Evolutionary conservation across 306 rosid genomes (phyloP).

Genomic region (Cicer judaicum): DNA sequence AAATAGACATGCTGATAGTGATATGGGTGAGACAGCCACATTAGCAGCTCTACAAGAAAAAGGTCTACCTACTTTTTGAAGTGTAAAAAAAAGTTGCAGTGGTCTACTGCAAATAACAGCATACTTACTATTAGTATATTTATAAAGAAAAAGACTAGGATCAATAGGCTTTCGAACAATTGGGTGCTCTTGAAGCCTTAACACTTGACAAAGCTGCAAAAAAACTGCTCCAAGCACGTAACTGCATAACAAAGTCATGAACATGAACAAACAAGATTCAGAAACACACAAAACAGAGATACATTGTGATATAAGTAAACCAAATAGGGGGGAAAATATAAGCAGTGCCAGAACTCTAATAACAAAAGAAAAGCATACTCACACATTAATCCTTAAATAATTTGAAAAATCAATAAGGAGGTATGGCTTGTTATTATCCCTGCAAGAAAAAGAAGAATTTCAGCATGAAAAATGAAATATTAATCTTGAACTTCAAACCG

Average conservation of each 20-base stretch:
- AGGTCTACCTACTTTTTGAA: background rate
- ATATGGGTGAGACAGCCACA: background rate
- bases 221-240: slow-evolving; percentile 78
- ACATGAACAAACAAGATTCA: slow-evolving; percentile 39
- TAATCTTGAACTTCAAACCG: slow-evolving; percentile 19
- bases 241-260: slow-evolving; percentile 52
- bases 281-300: slow-evolving; percentile 29
- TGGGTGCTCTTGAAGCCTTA: slow-evolving; percentile 72
- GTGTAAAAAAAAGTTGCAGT: background rate
- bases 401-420: slow-evolving; percentile 89
- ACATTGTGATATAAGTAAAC: slow-evolving; percentile 20
- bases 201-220: slow-evolving; percentile 79
- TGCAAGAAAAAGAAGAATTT: slow-evolving; percentile 47
- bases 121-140: slow-evolving; percentile 70
- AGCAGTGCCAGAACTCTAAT: background rate
- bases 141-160: slow-evolving; percentile 76
- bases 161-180: slow-evolving; percentile 76
- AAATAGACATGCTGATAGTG: background rate
- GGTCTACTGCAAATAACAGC: slow-evolving; percentile 12
- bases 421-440: slow-evolving; percentile 69
- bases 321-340: slow-evolving; percentile 12
- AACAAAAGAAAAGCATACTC: slow-evolving; percentile 47
- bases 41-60: slow-evolving; percentile 9
- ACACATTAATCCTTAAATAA: slow-evolving; percentile 70
- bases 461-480: slow-evolving; percentile 30